Percentiles rank a stretch among this genome's conserved stretches.
These are phyloP conservation scores for Xylariaceae sp. DNA, from an alignment of 2,329 filamentous ascomycete genomes.

Conservation along the genomic window DNA sequence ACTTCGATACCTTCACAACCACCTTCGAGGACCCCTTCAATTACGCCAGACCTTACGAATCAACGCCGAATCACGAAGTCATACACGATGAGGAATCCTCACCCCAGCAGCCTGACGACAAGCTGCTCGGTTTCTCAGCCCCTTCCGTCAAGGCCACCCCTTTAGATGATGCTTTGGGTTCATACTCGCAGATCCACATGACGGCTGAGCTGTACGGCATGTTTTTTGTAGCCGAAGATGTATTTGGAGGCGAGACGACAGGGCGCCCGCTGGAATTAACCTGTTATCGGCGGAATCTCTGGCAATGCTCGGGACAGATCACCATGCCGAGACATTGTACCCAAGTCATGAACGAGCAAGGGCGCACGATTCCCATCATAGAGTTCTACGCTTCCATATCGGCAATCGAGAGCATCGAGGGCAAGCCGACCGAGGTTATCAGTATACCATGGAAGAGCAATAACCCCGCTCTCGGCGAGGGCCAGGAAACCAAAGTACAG, in stretches of 20 bases:
- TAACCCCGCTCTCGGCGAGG: constrained; percentile 44
- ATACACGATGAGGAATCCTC: constrained; percentile 42
- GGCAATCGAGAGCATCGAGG: constrained; percentile 86
- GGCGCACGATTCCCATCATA: constrained; percentile 68
- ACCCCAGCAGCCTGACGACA: constrained; percentile 56
- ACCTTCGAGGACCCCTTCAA: constrained; percentile 63
- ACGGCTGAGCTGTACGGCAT: constrained; percentile 76
- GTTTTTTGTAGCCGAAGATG: constrained; percentile 82
- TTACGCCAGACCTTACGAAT: constrained; percentile 48
- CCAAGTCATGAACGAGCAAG: constrained; percentile 66
- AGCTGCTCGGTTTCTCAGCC: constrained; percentile 68
- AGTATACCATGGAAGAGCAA: constrained; percentile 92
- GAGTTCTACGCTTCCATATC: constrained; percentile 77
- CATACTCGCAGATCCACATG: constrained; percentile 59
- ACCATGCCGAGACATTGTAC: constrained; percentile 68
- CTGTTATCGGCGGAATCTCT: constrained; percentile 90
- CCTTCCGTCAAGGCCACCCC: constrained; percentile 55
- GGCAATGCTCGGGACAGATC: constrained; percentile 87
- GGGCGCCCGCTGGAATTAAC: constrained; percentile 72
- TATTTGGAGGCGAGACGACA: constrained; percentile 57
- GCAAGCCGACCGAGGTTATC: constrained; percentile 88
- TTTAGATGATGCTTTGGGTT: constrained; percentile 57
- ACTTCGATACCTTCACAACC: constrained; percentile 54
- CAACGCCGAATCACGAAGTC: constrained; percentile 39
- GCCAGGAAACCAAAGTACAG: constrained; percentile 44